phyloP scores from a whole-genome alignment of 768 basidiomycete species.

The Boletus subcaerulescens region DNA sequence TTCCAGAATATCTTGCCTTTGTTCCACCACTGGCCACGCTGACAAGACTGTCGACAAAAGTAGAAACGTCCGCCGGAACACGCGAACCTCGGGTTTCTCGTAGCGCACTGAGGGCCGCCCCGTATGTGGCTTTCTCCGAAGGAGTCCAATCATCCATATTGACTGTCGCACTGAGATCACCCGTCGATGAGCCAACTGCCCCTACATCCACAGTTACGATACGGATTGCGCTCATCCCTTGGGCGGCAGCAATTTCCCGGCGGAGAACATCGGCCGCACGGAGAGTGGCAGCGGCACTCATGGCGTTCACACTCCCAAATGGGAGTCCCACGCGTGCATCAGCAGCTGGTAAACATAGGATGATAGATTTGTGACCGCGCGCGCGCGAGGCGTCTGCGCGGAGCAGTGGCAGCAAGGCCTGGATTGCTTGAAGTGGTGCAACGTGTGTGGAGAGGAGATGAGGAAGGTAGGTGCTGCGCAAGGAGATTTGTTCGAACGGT shows the following conservation, averaged over 20 bases:
- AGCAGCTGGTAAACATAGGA: slow-evolving; percentile 73
- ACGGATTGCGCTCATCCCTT: slow-evolving; percentile 50
- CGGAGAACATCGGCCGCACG: slow-evolving; percentile 72
- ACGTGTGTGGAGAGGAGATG: slow-evolving; percentile 75
- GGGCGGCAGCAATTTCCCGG: slow-evolving; percentile 67
- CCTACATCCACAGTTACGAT: slow-evolving; percentile 78
- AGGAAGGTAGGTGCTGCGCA: slow-evolving; percentile 61
- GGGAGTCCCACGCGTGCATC: slow-evolving; percentile 76
- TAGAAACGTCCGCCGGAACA: slow-evolving; percentile 52
- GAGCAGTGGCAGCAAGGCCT: slow-evolving; percentile 72
- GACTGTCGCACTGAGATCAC: slow-evolving; percentile 36
- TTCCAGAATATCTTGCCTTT: slow-evolving; percentile 36
- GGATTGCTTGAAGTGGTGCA: slow-evolving; percentile 72
- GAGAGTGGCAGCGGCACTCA: slow-evolving; percentile 72
- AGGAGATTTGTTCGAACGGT: slow-evolving; percentile 68
- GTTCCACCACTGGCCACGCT: slow-evolving; percentile 57
- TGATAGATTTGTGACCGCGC: slow-evolving; percentile 46
- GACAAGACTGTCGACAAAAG: slow-evolving; percentile 58
- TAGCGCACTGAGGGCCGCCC: slow-evolving; percentile 59
- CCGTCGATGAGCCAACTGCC: slow-evolving; percentile 33
- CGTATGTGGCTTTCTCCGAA: slow-evolving; percentile 71
- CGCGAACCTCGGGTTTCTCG: slow-evolving; percentile 43
- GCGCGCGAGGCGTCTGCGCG: slow-evolving; percentile 60
- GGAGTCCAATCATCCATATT: slow-evolving; percentile 71
- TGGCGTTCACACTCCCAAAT: slow-evolving; percentile 59